Conservation (phyloP, 805 yeast genomes). For the Spathaspora passalidarum region DNA sequence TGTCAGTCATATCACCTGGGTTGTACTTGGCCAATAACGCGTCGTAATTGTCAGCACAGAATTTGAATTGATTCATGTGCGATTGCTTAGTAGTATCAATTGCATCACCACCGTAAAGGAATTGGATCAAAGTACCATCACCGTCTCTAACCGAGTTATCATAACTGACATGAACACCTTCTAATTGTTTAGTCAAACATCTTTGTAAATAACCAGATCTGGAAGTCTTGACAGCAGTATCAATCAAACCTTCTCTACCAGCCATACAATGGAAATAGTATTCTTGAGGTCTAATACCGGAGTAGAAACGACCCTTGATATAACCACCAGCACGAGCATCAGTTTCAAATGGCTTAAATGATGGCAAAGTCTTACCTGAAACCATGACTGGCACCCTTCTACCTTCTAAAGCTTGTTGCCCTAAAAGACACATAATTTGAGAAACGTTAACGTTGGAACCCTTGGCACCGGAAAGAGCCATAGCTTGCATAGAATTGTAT, state of each 20-base stretch:
- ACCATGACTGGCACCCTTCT: constrained; percentile 99
- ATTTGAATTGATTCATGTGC: constrained; percentile 87
- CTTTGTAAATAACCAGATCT: constrained; percentile 98
- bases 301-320: constrained; percentile 93
- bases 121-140: constrained; percentile 91
- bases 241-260: constrained; percentile 99
- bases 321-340: constrained; percentile 99
- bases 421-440: constrained; percentile 98
- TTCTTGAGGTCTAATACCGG: constrained; percentile 97
- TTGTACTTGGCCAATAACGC: constrained; percentile 82
- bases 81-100: constrained; percentile 93
- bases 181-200: constrained; percentile 96
- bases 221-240: constrained; percentile 98
- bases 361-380: constrained; percentile 94
- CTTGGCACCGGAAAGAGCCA: constrained; percentile 99
- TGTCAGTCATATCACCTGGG: constrained; percentile 68
- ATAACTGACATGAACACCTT: constrained; percentile 91
- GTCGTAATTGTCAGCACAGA: constrained; percentile 89
- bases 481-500: constrained; percentile 93
- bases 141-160: constrained; percentile 95
- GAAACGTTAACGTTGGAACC: constrained; percentile 98
- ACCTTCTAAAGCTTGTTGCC: constrained; percentile 99
- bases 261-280: constrained; percentile 99
- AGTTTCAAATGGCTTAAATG: constrained; percentile 95
- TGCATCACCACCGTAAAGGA: constrained; percentile 97